Evolutionary conservation across 805 yeast genomes (phyloP), one percentile per base, ranked within the genome.

Genomic region (Nakazawaea ambrosiae): DNA sequence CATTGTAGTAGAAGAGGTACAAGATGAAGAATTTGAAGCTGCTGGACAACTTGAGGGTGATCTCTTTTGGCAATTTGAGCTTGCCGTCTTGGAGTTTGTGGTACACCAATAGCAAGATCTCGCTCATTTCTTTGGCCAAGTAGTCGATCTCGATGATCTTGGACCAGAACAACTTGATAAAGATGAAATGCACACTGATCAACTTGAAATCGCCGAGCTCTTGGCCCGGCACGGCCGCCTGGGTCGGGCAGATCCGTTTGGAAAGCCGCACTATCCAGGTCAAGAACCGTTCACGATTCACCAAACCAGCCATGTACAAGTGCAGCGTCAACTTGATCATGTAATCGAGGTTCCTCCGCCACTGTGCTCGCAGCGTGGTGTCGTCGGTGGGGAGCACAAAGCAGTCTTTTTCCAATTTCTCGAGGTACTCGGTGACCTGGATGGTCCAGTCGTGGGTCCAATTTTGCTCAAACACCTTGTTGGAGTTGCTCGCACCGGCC

Each of bases 401-500:
- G 47, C 61, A 61, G 12, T 68, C 73, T 30, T 65, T 61, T 18
- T 78, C 63, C 19, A 71, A 63, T 44, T 67, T 66, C 44, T 70
- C 76, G 10, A 80, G 48, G 47, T 67, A 82, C 39, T 73, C 78
- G 3, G 78, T 67, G 12, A 89, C 78, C 46, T 84, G 94, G 29
- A 78, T 83, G 0, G 97, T 84, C 97, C 97, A 90, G 53, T 87
- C 96, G 41, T 74, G 75, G 15, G 81, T 64, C 87, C 96, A 81
- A 33, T 69, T 49, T 4, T 55, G 36, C 2, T 38, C 31, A 14
- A 36, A 39, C 12, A 34, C 17, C 10, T 31, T 27, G 28, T 7
- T 9, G 28, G 46, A 7, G 4, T n/a, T 16, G 17, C 24, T 15
- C 17, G 19, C 20, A 2, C 12, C 24, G 16, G 19, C 27, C 25